These are phyloP conservation scores for Penicillium canariense DNA, from an alignment of 495 filamentous ascomycete species.

Conservation along the genomic window DNA sequence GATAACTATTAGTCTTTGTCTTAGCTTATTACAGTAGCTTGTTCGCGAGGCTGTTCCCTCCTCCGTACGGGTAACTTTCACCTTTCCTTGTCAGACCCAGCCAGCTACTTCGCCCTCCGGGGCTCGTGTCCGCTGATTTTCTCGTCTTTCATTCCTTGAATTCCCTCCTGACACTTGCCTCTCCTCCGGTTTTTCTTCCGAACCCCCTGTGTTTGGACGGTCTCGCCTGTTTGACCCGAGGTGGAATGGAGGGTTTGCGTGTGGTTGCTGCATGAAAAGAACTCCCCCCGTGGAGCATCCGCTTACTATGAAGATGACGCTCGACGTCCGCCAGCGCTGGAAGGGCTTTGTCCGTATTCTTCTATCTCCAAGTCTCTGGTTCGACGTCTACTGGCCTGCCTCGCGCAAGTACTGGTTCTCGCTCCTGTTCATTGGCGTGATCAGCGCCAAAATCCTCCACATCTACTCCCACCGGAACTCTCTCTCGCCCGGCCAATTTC, in stretches of 20 bases:
- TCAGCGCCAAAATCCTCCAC: slow-evolving; percentile 38
- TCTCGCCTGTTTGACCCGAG: neutral
- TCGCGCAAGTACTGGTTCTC: slow-evolving; percentile 38
- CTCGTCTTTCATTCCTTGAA: neutral
- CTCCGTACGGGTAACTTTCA: too few species aligned
- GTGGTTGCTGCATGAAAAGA: neutral
- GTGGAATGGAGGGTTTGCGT: neutral
- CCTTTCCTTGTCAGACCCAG: too few species aligned
- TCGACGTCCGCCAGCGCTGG: neutral
- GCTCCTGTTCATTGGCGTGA: slow-evolving; percentile 31
- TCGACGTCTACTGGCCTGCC: slow-evolving; percentile 34
- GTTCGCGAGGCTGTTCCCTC: too few species aligned
- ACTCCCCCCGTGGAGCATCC: neutral
- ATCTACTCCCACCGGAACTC: slow-evolving; percentile 40
- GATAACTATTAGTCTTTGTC: neutral
- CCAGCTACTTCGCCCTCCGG: neutral
- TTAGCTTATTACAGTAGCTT: too few species aligned
- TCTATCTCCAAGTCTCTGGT: slow-evolving; percentile 22
- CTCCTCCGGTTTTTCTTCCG: too few species aligned
- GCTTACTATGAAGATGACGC: slow-evolving; percentile 6
- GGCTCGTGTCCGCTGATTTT: neutral
- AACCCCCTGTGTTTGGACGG: too few species aligned
- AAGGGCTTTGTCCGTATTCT: slow-evolving; percentile 7
- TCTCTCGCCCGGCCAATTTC: slow-evolving; percentile 27
- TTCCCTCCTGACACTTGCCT: neutral